Evolutionary conservation across 768 basidiomycete species (phyloP), one percentile per base, ranked within the genome.

Genomic region (Lactarius pseudohatsudake): DNA sequence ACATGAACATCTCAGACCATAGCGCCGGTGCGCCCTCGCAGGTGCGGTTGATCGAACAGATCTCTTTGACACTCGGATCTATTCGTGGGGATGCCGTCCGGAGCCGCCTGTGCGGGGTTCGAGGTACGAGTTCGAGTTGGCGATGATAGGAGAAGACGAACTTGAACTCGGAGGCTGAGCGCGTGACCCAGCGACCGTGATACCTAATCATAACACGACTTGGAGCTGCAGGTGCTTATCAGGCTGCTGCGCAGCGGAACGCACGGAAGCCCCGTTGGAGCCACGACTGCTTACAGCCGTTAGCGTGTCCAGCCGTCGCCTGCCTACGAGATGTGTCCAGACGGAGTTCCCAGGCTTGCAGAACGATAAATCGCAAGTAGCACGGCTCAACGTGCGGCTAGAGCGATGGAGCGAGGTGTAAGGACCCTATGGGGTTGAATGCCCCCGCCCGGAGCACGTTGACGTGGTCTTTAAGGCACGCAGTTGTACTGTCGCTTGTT

Each of bases 41-140:
- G 50, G 50, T 53, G 26, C 50, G 13, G 50, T 53, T 53, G 50
- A 53, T 53, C 50, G 26, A 47, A 53, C 22, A 22, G 47, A 50
- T 26, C 47, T 26, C 47, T 26, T 50, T 50, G 47, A 26, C 22
- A 53, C 26, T 11, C 50, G 47, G 47, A 50, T 50, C 47, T 50
- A 26, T 50, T 50, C 22, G 47, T 50, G 22, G 47, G 22, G 38
- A 15, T 40, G 47, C 36, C 36, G 11, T 36, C 10, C 8, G 7
- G 43, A 45, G 43, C 43, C 43, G 43, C 20, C 43, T 4, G n/a
- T 45, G 43, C 43, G 43, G 50, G 45, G n/a, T 18, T 13, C 50
- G 13, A 50, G 47, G 11, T 47, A n/a, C 45, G 45, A 50, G 47
- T 50, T 26, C 22, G 50, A 53, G 50, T 53, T 26, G 50, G 22